Conservation (phyloP, 2,329 filamentous ascomycete genomes). For the Mariannaea elegans region DNA sequence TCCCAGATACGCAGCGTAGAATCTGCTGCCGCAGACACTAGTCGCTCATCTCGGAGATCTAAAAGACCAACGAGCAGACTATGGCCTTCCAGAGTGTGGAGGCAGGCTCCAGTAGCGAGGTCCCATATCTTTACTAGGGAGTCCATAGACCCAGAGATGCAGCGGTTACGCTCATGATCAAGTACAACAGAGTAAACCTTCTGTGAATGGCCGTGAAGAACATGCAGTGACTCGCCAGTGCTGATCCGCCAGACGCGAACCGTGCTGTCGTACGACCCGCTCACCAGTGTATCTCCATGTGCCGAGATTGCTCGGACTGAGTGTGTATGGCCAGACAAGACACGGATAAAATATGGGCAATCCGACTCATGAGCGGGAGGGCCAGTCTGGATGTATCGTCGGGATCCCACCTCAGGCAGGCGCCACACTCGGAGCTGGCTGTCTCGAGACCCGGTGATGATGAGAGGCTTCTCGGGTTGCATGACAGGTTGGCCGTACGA, state of each 20-base stretch:
- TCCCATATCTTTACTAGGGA: constrained; percentile 98
- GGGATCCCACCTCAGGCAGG: constrained; percentile 81
- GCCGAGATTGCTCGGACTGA: constrained; percentile 97
- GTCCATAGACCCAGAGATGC: constrained; percentile 98
- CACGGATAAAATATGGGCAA: constrained; percentile 94
- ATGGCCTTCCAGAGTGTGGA: constrained; percentile 93
- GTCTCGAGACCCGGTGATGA: constrained; percentile 96
- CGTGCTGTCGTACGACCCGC: constrained; percentile 94
- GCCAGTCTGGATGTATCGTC: constrained; percentile 80
- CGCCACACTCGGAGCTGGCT: constrained; percentile 95
- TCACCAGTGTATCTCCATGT: constrained; percentile 94
- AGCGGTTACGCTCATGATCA: constrained; percentile 89
- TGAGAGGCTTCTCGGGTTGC: constrained; percentile 93
- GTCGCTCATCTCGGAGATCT: constrained; percentile 86
- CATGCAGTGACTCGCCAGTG: constrained; percentile 86
- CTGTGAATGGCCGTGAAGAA: constrained; percentile 84
- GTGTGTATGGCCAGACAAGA: constrained; percentile 85
- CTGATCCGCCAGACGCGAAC: constrained; percentile 98
- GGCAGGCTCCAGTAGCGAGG: constrained; percentile 81
- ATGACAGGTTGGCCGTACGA: constrained; percentile 79
- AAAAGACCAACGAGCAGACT: constrained; percentile 90
- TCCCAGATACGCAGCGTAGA: constrained; percentile 98
- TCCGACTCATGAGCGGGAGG: constrained; percentile 78
- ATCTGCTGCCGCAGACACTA: constrained; percentile 95
- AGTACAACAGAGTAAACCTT: constrained; percentile 98